These are phyloP conservation scores for Colletotrichum plurivorum DNA, from an alignment of 2,329 filamentous ascomycete genomes.

Conservation along the genomic window DNA sequence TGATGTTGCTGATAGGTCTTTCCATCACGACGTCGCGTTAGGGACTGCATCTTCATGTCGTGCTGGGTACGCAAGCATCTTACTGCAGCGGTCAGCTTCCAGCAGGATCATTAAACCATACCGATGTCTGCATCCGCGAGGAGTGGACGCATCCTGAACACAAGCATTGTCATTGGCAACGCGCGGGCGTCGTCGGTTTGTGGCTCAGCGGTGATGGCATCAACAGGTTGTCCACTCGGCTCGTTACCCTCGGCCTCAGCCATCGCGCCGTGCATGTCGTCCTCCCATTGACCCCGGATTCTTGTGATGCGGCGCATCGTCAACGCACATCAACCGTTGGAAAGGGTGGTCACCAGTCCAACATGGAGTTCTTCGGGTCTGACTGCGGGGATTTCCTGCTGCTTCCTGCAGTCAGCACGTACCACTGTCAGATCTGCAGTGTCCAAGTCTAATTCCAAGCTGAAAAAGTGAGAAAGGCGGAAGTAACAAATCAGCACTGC, in stretches of 20 bases:
- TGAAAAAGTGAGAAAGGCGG: too few species aligned
- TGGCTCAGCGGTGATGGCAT: slow-evolving; percentile 27
- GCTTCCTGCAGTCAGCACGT: slow-evolving; percentile 2
- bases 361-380: slow-evolving; percentile 14
- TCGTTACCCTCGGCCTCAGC: neutral
- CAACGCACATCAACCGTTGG: slow-evolving; percentile 1
- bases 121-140: slow-evolving; percentile 6
- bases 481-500: neutral
- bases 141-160: neutral
- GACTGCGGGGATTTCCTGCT: slow-evolving; percentile 1
- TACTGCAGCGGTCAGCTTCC: slow-evolving; percentile 3
- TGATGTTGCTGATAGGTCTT: neutral
- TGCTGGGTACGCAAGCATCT: slow-evolving; percentile 7
- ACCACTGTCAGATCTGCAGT: neutral
- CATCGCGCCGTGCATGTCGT: slow-evolving; percentile 13
- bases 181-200: slow-evolving; percentile 21
- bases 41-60: neutral
- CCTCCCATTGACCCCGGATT: neutral
- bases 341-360: slow-evolving; percentile 2
- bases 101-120: slow-evolving; percentile 17
- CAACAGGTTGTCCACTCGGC: slow-evolving; percentile 23
- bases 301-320: neutral
- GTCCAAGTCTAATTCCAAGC: neutral
- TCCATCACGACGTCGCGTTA: neutral
- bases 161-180: neutral